Base-by-base conservation (phyloP, 306 rosid genomes). In the Cyamopsis tetragonoloba region DNA sequence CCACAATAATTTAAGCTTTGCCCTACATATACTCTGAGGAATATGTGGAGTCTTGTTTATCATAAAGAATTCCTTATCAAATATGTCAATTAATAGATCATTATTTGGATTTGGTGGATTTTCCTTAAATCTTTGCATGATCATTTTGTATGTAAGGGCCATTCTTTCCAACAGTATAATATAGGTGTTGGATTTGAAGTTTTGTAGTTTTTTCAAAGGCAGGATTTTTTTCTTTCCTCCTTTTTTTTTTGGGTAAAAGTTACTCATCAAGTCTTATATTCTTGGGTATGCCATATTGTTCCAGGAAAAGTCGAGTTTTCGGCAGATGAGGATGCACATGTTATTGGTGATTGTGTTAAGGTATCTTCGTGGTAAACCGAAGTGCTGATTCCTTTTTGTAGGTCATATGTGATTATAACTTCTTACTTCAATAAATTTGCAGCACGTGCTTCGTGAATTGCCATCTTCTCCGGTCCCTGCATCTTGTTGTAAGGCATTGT, bases 401-500 rank as follows among this genome's bases (percentile, higher is more conserved):
- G n/a, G 56, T 44, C 80, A 46, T 66, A 41, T 62, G 41, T 51
- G 43, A 39, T 62, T 43, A 66, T 38, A 48, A 48, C 35, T 34
- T 31, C 46, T 39, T 28, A 50, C 47, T 55, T 70, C 66, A 66
- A 61, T 70, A 51, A 41, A 66, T 57, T 66, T 80, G 39, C 83
- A 95, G 99, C 80, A 88, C 70, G 88, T 91, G 44, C 66, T 95
- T 70, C 92, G 99, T 34, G 95, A 79, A 81, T 83, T 95, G 86
- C 97, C 97, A 22, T 95, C 99, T 62, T 86, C 97, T 82, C 99
- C 97, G 0, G 92, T 95, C 47, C 99, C 99, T 13, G 99, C 97
- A 71, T 95, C 99, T 76, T 95, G 99, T 79, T 95, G 99, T 73
- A 88, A 88, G 23, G 99, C 99, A 50, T 86, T 95, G 18, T 81